Conservation (phyloP, 2,329 filamentous ascomycete species). For the Thermothelomyces thermophilus region DNA sequence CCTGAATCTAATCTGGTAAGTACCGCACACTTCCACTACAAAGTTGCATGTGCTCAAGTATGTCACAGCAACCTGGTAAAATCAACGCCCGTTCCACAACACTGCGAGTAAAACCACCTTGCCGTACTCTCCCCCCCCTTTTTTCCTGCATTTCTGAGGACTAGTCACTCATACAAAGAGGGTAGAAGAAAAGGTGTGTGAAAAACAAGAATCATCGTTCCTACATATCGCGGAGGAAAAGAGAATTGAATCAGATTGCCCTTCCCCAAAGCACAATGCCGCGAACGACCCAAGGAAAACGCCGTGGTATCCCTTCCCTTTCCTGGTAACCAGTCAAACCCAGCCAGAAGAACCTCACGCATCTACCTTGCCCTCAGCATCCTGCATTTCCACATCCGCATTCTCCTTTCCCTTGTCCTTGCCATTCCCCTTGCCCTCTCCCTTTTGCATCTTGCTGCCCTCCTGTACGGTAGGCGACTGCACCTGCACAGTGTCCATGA, state of each 20-base stretch:
- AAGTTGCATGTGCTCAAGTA: too few species aligned
- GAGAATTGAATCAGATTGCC: background rate
- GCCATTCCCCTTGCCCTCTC: constrained; percentile 3
- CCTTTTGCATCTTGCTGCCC: constrained; percentile 15
- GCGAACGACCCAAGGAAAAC: background rate
- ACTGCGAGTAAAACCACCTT: too few species aligned
- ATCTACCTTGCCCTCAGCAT: constrained; percentile 22
- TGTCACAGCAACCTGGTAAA: too few species aligned
- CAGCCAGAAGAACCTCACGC: constrained; percentile 2
- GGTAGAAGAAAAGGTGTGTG: too few species aligned
- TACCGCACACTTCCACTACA: too few species aligned
- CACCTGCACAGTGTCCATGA: constrained; percentile 35
- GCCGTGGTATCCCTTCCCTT: constrained; percentile 10
- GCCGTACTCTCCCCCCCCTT: too few species aligned
- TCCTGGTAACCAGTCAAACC: background rate
- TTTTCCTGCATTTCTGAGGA: too few species aligned
- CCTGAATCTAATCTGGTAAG: too few species aligned
- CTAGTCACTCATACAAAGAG: too few species aligned
- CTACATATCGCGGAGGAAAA: background rate
- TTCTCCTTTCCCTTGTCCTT: constrained; percentile 16
- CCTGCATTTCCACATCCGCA: constrained; percentile 27
- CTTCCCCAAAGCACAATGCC: background rate
- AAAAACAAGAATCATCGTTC: background rate
- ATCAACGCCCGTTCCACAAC: too few species aligned
- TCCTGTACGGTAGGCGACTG: constrained; percentile 30